Base-by-base conservation (phyloP, 352 stramenopile genomes). In the Thraustochytrium sp. region DNA sequence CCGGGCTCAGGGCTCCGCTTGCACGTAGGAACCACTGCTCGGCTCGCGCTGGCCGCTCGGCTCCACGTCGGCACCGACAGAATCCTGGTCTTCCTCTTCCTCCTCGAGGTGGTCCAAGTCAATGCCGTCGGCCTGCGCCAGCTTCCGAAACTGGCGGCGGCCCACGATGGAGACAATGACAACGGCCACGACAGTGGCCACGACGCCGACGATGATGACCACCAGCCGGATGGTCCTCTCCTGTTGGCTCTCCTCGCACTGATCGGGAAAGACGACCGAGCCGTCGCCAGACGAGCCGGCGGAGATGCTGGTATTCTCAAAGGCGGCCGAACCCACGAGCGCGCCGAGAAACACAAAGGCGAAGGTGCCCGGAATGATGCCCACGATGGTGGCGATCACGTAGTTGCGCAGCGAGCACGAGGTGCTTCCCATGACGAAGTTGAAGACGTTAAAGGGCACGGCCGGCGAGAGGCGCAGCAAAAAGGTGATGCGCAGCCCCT, bases 131-230 rank as follows among this genome's bases (percentile, higher is more conserved):
- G 55, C 26, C 55, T 64, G n/a, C 5, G 31, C 34, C 11, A 75
- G n/a, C 26, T 56, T 53, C n/a, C 34, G 31, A 34, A 75, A 75
- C 40, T 75, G 63, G 3, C 37, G 9, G 13, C 63, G 40, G 5
- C n/a, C 63, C 4, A 44, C n/a, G 26, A 53, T 13, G 5, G 63
- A 38, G 36, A 75, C 21, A 3, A 75, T 21, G n/a, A 75, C 63
- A 21, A 56, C 63, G 26, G 63, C 63, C 5, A 75, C 21, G 26
- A 75, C 5, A 0, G 63, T 75, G 26, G 63, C 63, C 21, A 75
- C 46, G 21, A 75, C n/a, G 40, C 63, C 83, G 1, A 90, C 83
- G 38, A 89, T 62, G 1, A 75, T 36, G 40, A 75, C 37, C 18
- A 75, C 46, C 11, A 53, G 8, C 21, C 63, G 63, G 63, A 75